phyloP scores from a whole-genome alignment of 805 yeast species.

The Starmerella bombi region DNA sequence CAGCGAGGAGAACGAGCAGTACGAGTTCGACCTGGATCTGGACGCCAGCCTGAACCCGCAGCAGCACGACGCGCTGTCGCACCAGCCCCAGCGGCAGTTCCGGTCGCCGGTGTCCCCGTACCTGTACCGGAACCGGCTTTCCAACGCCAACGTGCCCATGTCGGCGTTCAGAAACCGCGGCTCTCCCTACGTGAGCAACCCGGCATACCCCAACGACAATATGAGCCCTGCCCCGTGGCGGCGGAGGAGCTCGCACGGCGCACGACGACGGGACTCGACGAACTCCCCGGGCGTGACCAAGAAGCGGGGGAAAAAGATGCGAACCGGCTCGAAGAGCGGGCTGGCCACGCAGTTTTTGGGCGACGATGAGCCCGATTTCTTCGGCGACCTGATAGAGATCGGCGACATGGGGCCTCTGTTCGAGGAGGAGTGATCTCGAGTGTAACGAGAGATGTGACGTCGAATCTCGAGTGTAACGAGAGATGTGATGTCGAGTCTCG shows the following conservation, averaged over 20 bases:
- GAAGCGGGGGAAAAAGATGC: slow-evolving; percentile 7
- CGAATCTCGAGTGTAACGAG: too few species aligned
- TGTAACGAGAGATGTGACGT: too few species aligned
- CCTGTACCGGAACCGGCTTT: slow-evolving; percentile 28
- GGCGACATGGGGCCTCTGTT: slow-evolving; percentile 27
- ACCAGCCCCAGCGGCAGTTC: slow-evolving; percentile 6
- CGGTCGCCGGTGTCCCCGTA: slow-evolving; percentile 21
- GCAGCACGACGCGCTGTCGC: neutral
- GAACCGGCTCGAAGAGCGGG: slow-evolving; percentile 1
- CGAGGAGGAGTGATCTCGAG: too few species aligned
- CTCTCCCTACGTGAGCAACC: slow-evolving; percentile 22
- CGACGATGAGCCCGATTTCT: slow-evolving; percentile 21
- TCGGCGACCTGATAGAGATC: slow-evolving; percentile 28
- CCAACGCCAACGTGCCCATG: slow-evolving; percentile 44
- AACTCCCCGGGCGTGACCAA: slow-evolving; percentile 24
- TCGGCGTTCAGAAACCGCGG: slow-evolving; percentile 86
- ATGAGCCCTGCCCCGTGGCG: slow-evolving; percentile 16
- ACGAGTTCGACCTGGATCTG: slow-evolving; percentile 16
- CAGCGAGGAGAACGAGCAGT: slow-evolving; percentile 43
- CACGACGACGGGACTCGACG: slow-evolving; percentile 22
- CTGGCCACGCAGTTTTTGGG: slow-evolving; percentile 8
- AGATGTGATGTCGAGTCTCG: too few species aligned
- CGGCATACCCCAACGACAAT: slow-evolving; percentile 13
- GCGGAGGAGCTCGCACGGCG: slow-evolving; percentile 13
- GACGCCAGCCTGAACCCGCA: slow-evolving; percentile 20